These are phyloP conservation scores for Chenopodium suecicum DNA, from an alignment of 148 eudicot genomes.

Conservation along the genomic window DNA sequence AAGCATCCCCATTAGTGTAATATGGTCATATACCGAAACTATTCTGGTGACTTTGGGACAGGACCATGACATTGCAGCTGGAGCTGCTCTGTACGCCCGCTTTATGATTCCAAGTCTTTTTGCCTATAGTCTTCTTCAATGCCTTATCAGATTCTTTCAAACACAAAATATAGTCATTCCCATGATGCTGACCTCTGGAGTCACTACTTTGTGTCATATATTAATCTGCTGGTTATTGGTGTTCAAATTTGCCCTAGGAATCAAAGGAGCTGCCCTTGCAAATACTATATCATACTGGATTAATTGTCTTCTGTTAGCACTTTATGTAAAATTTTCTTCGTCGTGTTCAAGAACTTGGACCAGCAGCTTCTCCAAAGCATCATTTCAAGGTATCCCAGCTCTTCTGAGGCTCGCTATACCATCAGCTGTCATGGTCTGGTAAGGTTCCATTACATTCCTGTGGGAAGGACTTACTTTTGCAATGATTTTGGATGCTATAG, in stretches of 20 bases:
- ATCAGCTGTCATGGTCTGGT: conserved; percentile 30
- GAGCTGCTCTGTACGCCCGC: conserved; percentile 46
- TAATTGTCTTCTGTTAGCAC: conserved; percentile 40
- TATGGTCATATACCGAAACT: conserved; percentile 52
- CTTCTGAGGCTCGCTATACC: conserved; percentile 26
- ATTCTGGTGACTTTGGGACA: conserved; percentile 56
- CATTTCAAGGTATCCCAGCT: conserved; percentile 19
- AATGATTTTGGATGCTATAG: neutral
- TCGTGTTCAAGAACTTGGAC: conserved; percentile 54
- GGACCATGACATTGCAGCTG: conserved; percentile 44
- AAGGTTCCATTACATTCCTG: neutral
- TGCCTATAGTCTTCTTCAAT: conserved; percentile 53
- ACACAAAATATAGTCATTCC: conserved; percentile 61
- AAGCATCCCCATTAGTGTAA: conserved; percentile 52
- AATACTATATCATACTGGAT: conserved; percentile 60
- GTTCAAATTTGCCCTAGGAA: conserved; percentile 50
- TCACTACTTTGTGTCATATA: conserved; percentile 45
- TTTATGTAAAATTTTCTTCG: conserved; percentile 52
- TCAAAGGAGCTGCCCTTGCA: conserved; percentile 64
- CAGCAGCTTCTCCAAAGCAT: conserved; percentile 39
- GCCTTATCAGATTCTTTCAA: conserved; percentile 59
- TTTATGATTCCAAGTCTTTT: conserved; percentile 62
- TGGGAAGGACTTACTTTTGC: neutral
- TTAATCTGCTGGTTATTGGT: conserved; percentile 57
- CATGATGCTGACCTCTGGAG: conserved; percentile 57